Evolutionary conservation across 2,329 filamentous ascomycete genomes (phyloP).

Genomic region (Alternaria gansuensis): DNA sequence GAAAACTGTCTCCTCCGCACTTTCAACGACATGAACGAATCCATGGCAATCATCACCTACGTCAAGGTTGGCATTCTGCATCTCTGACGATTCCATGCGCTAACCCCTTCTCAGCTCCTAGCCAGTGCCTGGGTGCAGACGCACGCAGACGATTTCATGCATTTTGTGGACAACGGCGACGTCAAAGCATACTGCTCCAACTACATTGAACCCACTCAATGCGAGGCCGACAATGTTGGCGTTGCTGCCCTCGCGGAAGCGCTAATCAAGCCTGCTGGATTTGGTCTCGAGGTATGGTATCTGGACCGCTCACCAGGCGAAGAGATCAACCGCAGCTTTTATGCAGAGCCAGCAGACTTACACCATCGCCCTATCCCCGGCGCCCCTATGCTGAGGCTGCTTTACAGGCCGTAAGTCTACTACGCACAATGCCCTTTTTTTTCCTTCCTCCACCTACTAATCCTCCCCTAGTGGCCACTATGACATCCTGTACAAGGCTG

Average conservation of each 20-base stretch:
- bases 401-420: conserved; percentile 69
- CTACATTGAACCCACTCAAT: conserved; percentile 75
- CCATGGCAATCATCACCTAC: conserved; percentile 85
- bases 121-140: conserved; percentile 86
- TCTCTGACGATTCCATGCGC: neutral
- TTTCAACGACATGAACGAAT: conserved; percentile 76
- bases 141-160: conserved; percentile 72
- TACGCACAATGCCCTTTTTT: neutral
- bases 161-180: conserved; percentile 68
- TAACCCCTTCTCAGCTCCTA: conserved; percentile 67
- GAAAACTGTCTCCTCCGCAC: conserved; percentile 66
- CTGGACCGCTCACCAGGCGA: conserved; percentile 84
- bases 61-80: conserved; percentile 63
- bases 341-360: conserved; percentile 62
- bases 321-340: conserved; percentile 73
- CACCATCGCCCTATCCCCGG: conserved; percentile 55
- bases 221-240: conserved; percentile 92
- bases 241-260: conserved; percentile 79
- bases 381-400: conserved; percentile 72
- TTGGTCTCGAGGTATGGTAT: conserved; percentile 88
- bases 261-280: conserved; percentile 78
- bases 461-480: conserved; percentile 76
- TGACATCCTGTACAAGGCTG: conserved; percentile 84
- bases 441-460: conserved; percentile 10
- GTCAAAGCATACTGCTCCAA: conserved; percentile 74